Evolutionary conservation across 805 yeast genomes (phyloP), one percentile per base, ranked within the genome.

Genomic region (Nakazawaea populi): DNA sequence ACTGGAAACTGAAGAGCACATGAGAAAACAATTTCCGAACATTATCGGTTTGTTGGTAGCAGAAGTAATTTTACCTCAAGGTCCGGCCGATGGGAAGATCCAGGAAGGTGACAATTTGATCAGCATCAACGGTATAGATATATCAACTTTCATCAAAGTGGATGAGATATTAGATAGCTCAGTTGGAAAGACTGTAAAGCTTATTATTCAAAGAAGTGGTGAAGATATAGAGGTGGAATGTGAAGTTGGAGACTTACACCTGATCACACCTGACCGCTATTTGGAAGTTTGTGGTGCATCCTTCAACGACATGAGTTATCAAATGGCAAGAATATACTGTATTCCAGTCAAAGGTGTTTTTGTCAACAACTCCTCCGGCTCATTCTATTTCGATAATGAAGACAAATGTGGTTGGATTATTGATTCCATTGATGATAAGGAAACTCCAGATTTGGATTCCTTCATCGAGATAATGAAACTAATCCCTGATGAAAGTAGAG

Each of bases 61-160:
- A 1, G 89, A 87, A 51, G 76, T 89, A 4, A 80, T 89, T 1
- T 68, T 90, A 42, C 95, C 95, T 3, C 81, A 83, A 56, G 97
- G 97, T 0, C 96, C 96, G 1, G 90, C 90, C 0, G 85, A 83
- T 61, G 76, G 75, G 0, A 64, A 73, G 40, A 77, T 91, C 30
- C 80, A 83, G 59, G 97, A 90, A 69, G 97, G 97, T 51, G 97
- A 91, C 64, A 81, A 87, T 40, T 70, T 91, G 54, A 75, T 91
- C 28, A 80, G 92, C 2, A 77, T 91, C 34, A 83, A 89, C 58
- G 89, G 79, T 18, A 70, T 70, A 48, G 68, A 74, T 24, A 80
- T 91, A 37, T 74, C 87, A 1, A 77, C 87, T 3, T 91, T 90
- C 61, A 78, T 88, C 37, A 79, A 79, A 48, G 87, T 89, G n/a